phyloP scores from a whole-genome alignment of 148 eudicot genomes.

The Chenopodium quinoa region DNA sequence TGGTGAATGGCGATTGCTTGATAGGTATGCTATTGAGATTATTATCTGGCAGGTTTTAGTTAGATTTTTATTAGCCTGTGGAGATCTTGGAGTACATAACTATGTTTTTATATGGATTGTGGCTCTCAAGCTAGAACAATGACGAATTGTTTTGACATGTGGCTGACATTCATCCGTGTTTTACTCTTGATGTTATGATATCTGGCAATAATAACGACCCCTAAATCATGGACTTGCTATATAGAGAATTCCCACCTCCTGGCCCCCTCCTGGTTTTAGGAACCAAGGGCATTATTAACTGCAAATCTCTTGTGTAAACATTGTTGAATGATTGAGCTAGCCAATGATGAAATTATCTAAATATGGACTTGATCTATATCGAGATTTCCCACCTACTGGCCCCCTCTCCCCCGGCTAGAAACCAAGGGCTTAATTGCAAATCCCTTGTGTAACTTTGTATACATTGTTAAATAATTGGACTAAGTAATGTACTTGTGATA shows the following conservation, averaged over 20 bases:
- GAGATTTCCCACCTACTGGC: neutral
- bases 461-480: neutral
- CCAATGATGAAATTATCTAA: neutral
- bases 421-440: neutral
- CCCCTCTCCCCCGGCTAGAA: neutral
- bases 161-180: neutral
- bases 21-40: slow-evolving; percentile 39
- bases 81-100: neutral
- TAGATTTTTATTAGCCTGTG: neutral
- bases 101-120: neutral
- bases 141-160: neutral
- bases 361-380: neutral
- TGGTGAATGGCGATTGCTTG: slow-evolving; percentile 63
- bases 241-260: neutral
- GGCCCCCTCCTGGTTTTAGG: neutral
- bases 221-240: neutral
- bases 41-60: neutral
- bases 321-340: neutral
- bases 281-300: neutral
- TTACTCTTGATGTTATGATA: too few species aligned
- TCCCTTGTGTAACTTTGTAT: neutral
- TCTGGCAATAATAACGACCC: neutral
- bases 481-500: neutral
- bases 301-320: neutral
- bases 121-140: neutral